Conservation (phyloP, 208 protist genomes). For the Leishmania guyanensis region DNA sequence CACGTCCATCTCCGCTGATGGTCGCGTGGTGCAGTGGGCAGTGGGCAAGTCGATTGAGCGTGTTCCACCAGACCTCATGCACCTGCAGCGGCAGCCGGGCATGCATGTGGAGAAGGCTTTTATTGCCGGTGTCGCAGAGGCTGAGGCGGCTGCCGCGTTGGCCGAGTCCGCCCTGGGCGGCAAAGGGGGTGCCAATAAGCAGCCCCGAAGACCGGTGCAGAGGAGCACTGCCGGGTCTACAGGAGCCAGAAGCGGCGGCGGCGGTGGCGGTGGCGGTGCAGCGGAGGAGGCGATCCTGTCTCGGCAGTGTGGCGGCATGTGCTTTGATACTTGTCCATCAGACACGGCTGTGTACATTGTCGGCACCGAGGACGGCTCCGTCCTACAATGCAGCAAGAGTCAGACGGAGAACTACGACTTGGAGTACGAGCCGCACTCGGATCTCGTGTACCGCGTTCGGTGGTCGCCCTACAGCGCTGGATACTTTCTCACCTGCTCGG, state of each 20-base stretch:
- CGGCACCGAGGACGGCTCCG: slow-evolving; percentile 94
- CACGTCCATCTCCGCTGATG: slow-evolving; percentile 96
- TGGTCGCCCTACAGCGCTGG: slow-evolving; percentile 92
- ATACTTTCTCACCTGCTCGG: slow-evolving; percentile 94
- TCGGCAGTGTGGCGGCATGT: slow-evolving; percentile 93
- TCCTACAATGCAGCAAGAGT: slow-evolving; percentile 96
- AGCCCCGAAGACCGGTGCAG: neutral
- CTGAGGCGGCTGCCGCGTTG: slow-evolving; percentile 45
- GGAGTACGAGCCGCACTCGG: slow-evolving; percentile 91
- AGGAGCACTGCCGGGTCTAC: neutral
- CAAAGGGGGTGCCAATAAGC: slow-evolving; percentile 1
- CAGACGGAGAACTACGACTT: slow-evolving; percentile 96
- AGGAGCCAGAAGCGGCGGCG: neutral
- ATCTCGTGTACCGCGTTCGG: slow-evolving; percentile 93
- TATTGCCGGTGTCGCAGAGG: slow-evolving; percentile 63
- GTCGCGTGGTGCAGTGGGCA: slow-evolving; percentile 95
- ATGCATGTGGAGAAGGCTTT: slow-evolving; percentile 68
- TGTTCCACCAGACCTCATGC: slow-evolving; percentile 91
- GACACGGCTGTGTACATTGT: slow-evolving; percentile 94
- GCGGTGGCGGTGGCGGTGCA: slow-evolving; percentile 11
- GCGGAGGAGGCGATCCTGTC: slow-evolving; percentile 91
- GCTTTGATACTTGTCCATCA: slow-evolving; percentile 90
- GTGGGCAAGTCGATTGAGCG: slow-evolving; percentile 94
- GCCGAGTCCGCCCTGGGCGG: slow-evolving; percentile 10
- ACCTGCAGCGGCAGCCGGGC: slow-evolving; percentile 88